Percentiles rank a stretch among this genome's conserved stretches.
Conservation (phyloP, 1,284 basidiomycete genomes). For the Golubevia pallescens region DNA sequence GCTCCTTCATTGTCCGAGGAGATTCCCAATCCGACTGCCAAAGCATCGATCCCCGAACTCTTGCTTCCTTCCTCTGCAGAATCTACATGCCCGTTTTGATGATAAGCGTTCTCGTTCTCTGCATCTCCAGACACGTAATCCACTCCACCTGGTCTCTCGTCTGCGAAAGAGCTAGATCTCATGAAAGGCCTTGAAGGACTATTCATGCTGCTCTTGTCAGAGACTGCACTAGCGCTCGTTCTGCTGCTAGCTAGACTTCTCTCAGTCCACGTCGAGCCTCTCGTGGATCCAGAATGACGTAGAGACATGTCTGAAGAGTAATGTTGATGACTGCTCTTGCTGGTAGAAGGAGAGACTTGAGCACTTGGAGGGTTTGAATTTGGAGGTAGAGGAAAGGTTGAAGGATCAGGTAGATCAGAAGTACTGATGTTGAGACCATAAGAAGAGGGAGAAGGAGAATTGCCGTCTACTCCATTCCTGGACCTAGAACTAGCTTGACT, state of each 20-base stretch:
- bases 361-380: not conserved
- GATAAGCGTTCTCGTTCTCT: conserved; percentile 1
- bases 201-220: conserved; percentile 10
- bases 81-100: not conserved
- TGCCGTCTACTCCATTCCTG: not conserved
- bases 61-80: not conserved
- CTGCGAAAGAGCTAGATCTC: conserved; percentile 14
- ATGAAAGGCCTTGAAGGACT: conserved; percentile 11
- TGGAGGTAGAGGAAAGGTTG: not conserved
- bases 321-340: conserved; percentile 7
- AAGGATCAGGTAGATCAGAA: conserved; percentile 1
- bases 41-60: not conserved
- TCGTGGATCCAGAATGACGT: conserved; percentile 25
- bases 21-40: not conserved
- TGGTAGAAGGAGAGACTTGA: conserved; percentile 1
- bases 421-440: not conserved
- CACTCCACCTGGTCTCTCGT: not conserved
- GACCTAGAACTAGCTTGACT: not conserved
- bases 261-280: conserved; percentile 27
- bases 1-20: not conserved
- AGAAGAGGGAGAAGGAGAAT: not conserved
- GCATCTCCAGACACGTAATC: not conserved
- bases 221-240: conserved; percentile 24
- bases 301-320: conserved; percentile 22
- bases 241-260: conserved; percentile 21